phyloP scores from a whole-genome alignment of 495 filamentous ascomycete genomes.

The Talaromyces thailandensis region DNA sequence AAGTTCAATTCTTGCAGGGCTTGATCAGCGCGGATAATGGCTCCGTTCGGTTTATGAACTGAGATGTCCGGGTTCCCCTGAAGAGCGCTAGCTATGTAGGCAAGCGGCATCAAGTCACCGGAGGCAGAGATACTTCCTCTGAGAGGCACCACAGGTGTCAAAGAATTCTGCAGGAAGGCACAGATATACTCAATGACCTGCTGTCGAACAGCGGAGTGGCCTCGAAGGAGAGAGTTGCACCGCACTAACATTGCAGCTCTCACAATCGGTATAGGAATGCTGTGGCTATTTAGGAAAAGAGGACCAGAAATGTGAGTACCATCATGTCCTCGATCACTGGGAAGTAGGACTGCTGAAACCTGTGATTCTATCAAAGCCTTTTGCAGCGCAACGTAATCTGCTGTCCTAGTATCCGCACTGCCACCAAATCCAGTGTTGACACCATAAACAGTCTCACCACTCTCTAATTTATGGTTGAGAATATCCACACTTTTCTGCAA shows the following conservation, averaged over 20 bases:
- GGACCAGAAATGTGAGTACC: conserved; percentile 16
- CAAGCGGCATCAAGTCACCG: conserved; percentile 53
- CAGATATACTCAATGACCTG: conserved; percentile 36
- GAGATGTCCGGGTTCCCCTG: conserved; percentile 45
- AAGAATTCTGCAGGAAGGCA: conserved; percentile 32
- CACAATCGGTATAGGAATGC: conserved; percentile 39
- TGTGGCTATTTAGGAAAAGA: neutral
- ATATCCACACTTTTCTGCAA: no score
- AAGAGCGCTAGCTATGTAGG: conserved; percentile 49
- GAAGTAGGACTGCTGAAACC: no score
- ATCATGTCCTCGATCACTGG: no score
- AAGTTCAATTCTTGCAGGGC: conserved; percentile 32
- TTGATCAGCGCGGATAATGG: conserved; percentile 20
- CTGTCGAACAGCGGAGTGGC: conserved; percentile 47
- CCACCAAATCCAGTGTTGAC: conserved; percentile 51
- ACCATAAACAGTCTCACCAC: no score
- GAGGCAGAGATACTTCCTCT: conserved; percentile 60
- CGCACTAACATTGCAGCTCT: conserved; percentile 47
- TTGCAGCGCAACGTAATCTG: conserved; percentile 35
- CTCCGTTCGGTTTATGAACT: conserved; percentile 21
- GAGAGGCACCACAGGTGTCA: conserved; percentile 49
- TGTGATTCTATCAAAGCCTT: conserved; percentile 41
- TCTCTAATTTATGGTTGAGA: no score
- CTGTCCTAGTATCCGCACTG: conserved; percentile 42
- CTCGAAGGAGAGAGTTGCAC: conserved; percentile 43